A percentile compares a stretch with the other conserved stretches of the same genome.
Conservation (phyloP, 2,329 filamentous ascomycete species). For the Claviceps quebecensis region DNA sequence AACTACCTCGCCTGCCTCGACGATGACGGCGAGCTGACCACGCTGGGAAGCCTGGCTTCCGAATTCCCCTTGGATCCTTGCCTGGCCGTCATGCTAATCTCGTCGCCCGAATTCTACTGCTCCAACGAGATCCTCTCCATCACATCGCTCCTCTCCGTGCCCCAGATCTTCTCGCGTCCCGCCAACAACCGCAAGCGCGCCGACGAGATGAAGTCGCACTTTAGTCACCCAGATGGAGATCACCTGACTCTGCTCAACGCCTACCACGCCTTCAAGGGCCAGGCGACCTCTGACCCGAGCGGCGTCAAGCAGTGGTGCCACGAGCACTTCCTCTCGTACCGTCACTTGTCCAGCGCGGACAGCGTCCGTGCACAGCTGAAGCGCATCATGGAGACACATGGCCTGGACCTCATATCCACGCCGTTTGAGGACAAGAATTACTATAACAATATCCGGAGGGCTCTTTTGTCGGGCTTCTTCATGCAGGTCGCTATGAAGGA, state of each 20-base stretch:
- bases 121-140: constrained; percentile 96
- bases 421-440: constrained; percentile 93
- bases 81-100: constrained; percentile 94
- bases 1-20: constrained; percentile 96
- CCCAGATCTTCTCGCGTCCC: constrained; percentile 84
- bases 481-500: constrained; percentile 99
- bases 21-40: constrained; percentile 86
- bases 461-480: constrained; percentile 90
- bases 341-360: constrained; percentile 82
- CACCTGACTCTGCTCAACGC: constrained; percentile 94
- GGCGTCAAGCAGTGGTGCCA: constrained; percentile 89
- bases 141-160: constrained; percentile 84
- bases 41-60: constrained; percentile 73
- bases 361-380: constrained; percentile 85
- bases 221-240: constrained; percentile 85
- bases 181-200: constrained; percentile 75
- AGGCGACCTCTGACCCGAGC: constrained; percentile 38
- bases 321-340: constrained; percentile 84
- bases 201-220: constrained; percentile 93
- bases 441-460: constrained; percentile 91
- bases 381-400: constrained; percentile 91
- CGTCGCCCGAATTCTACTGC: constrained; percentile 94
- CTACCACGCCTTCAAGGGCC: constrained; percentile 91
- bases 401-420: constrained; percentile 74
- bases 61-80: constrained; percentile 92